Conservation (phyloP, 768 basidiomycete species). For the Macrocybe gigantea region DNA sequence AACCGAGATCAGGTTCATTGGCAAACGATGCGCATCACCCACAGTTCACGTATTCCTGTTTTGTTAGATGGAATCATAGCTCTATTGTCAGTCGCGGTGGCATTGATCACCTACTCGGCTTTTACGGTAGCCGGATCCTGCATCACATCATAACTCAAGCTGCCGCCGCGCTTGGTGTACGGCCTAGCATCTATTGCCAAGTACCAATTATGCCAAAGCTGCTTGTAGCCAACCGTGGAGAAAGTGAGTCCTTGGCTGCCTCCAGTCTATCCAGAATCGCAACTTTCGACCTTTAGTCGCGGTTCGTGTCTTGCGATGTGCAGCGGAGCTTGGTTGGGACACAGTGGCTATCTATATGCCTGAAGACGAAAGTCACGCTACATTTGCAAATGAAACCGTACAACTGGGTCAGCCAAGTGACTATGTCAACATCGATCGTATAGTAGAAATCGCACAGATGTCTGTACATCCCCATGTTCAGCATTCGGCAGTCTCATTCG, state of each 20-base stretch:
- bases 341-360: constrained; percentile 53
- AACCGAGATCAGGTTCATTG: too few species aligned
- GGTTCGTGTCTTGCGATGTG: constrained; percentile 83
- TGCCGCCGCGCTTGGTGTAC: too few species aligned
- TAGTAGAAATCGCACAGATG: constrained; percentile 24
- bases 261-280: constrained; percentile 9
- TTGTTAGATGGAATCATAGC: too few species aligned
- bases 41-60: too few species aligned
- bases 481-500: not conserved
- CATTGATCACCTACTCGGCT: constrained; percentile 4
- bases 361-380: constrained; percentile 75
- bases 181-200: too few species aligned
- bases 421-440: constrained; percentile 22
- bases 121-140: constrained; percentile 7
- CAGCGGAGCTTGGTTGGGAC: constrained; percentile 25
- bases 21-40: too few species aligned
- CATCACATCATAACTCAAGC: too few species aligned
- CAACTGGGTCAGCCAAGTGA: constrained; percentile 74
- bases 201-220: constrained; percentile 34
- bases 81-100: not conserved
- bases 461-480: constrained; percentile 5
- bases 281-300: constrained; percentile 47
- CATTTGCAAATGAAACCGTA: constrained; percentile 78
- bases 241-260: constrained; percentile 32
- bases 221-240: constrained; percentile 73